Conservation (phyloP, 345 rosid genomes). For the Salix brachista region DNA sequence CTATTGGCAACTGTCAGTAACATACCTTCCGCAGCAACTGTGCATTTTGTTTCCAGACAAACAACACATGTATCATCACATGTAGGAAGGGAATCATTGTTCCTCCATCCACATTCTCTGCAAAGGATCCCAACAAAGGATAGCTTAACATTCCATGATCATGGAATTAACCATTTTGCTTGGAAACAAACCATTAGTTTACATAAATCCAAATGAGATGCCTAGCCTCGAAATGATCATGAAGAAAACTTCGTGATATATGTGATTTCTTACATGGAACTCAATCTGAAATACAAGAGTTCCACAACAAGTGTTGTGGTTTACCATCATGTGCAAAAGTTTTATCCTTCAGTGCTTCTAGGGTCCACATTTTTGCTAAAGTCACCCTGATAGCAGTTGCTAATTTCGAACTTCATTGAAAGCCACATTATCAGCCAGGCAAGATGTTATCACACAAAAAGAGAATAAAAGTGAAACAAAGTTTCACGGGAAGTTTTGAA, state of each 20-base stretch:
- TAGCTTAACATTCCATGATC: neutral
- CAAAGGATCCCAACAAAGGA: slow-evolving; percentile 7
- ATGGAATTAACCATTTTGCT: neutral
- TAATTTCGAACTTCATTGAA: neutral
- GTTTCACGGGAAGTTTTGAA: neutral
- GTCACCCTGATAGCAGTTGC: neutral
- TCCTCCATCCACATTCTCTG: slow-evolving; percentile 95
- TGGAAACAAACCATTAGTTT: neutral
- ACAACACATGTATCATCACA: slow-evolving; percentile 80
- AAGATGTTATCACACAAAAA: neutral
- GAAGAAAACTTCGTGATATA: neutral
- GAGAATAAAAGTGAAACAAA: neutral
- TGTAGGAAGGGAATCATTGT: slow-evolving; percentile 36
- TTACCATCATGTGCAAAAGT: slow-evolving; percentile 1
- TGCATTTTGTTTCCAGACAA: slow-evolving; percentile 79
- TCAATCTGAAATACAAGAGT: neutral
- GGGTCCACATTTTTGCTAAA: neutral
- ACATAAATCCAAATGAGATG: neutral
- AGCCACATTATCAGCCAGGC: neutral
- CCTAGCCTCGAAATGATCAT: neutral
- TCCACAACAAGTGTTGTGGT: neutral
- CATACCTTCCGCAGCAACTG: slow-evolving; percentile 79
- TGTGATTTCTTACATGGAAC: neutral
- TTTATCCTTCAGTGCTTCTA: neutral
- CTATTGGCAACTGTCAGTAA: neutral